Evolutionary conservation across 306 rosid species (phyloP).

Genomic region (Cucurbita moschata): DNA sequence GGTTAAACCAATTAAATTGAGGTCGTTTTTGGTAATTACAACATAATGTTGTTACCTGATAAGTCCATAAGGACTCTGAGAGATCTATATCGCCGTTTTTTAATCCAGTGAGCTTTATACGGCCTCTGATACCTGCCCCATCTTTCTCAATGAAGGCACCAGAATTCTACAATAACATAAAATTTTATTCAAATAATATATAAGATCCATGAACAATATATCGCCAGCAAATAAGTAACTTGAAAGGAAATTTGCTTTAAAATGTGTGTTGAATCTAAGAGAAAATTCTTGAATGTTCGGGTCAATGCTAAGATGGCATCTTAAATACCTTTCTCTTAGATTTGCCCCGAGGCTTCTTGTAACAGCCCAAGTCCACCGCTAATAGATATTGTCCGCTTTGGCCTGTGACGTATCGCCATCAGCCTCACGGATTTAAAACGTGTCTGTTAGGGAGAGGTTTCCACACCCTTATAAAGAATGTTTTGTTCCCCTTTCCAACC

Average conservation of each 20-base stretch:
- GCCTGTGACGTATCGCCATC: too few relatives aligned
- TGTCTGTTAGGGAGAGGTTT: too few relatives aligned
- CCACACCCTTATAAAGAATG: too few relatives aligned
- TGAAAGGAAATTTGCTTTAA: too few relatives aligned
- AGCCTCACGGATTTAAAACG: too few relatives aligned
- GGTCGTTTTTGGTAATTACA: background rate
- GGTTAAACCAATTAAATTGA: background rate
- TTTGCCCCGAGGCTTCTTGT: background rate
- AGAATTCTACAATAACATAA: background rate
- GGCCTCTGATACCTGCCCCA: conserved; percentile 12
- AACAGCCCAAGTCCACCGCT: too few relatives aligned
- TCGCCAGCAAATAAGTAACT: background rate
- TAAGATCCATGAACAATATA: background rate
- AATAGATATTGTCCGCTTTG: too few relatives aligned
- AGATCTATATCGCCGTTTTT: conserved; percentile 60
- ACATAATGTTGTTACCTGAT: conserved; percentile 46
- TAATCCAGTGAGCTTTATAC: conserved; percentile 62
- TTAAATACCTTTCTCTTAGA: background rate
- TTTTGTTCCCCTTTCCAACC: too few relatives aligned
- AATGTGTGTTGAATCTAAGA: too few relatives aligned
- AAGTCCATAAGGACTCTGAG: conserved; percentile 65
- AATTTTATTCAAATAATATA: background rate
- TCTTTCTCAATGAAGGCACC: too few relatives aligned
- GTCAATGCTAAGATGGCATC: background rate
- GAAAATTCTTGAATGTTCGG: background rate